These are phyloP conservation scores for Ensete glaucum DNA, from an alignment of 176 grass and related monocot species.

Conservation along the genomic window DNA sequence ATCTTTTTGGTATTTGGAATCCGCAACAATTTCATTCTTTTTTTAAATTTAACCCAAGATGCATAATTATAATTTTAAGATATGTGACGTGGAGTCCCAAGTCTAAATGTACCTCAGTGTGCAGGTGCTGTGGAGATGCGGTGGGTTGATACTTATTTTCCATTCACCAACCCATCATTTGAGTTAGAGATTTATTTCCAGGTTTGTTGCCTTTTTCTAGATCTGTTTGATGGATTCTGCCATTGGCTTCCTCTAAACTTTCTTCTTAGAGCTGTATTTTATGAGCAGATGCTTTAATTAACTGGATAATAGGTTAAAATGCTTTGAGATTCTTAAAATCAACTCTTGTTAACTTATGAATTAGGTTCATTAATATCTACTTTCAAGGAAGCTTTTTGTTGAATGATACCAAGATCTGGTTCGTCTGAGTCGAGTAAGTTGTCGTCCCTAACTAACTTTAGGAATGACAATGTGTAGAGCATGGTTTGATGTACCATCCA, in stretches of 20 bases:
- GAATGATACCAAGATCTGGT: too few species aligned
- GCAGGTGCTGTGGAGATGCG: slow-evolving; percentile 92
- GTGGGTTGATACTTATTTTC: slow-evolving; percentile 99
- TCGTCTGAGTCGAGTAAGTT: too few species aligned
- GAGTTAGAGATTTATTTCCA: slow-evolving; percentile 98
- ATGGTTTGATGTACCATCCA: too few species aligned
- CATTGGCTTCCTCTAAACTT: not conserved
- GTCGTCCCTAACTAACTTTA: too few species aligned
- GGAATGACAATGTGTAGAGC: too few species aligned
- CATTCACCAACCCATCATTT: slow-evolving; percentile 93
- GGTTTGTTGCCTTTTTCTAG: slow-evolving; percentile 31
- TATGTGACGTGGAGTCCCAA: not conserved
- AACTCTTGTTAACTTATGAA: not conserved
- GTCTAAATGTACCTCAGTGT: slow-evolving; percentile 16
- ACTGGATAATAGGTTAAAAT: not conserved
- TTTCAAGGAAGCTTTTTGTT: too few species aligned
- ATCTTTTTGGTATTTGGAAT: slow-evolving; percentile 64
- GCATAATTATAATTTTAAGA: not conserved
- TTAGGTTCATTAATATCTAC: too few species aligned
- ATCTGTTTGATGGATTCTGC: not conserved
- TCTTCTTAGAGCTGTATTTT: not conserved
- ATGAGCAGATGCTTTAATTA: not conserved
- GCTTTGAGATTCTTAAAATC: not conserved
- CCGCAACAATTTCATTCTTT: not conserved
- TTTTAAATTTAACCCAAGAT: slow-evolving; percentile 3